These are phyloP conservation scores for Chionographis japonica DNA, from an alignment of 106 monocot species.

Conservation along the genomic window DNA sequence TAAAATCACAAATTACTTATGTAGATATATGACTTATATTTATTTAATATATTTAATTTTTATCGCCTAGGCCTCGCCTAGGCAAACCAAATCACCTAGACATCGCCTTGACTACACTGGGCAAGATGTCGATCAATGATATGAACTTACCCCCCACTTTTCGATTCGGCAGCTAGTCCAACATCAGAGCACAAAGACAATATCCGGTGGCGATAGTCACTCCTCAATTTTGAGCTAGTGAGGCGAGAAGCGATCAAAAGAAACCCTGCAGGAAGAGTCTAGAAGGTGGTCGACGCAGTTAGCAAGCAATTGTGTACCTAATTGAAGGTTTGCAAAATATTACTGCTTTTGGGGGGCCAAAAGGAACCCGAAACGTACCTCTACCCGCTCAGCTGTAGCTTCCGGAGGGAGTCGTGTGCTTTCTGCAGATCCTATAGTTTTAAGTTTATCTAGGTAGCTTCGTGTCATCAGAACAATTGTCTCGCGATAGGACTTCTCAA, in stretches of 20 bases:
- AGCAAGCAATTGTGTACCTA: conserved; percentile 7
- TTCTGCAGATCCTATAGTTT: conserved; percentile 62
- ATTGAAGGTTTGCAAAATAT: not conserved
- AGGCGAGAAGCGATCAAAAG: conserved; percentile 80
- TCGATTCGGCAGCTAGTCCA: conserved; percentile 91
- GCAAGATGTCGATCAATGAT: too few species aligned
- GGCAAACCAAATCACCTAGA: too few species aligned
- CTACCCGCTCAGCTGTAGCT: conserved; percentile 77
- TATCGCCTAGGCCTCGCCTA: too few species aligned
- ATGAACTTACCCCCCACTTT: conserved; percentile 64
- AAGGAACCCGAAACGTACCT: conserved; percentile 44
- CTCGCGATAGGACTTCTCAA: conserved; percentile 98
- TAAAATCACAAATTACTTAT: too few species aligned
- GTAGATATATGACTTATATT: too few species aligned
- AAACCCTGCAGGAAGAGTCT: conserved; percentile 98
- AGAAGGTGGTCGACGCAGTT: conserved; percentile 33
- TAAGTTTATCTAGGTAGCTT: conserved; percentile 93
- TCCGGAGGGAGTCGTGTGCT: conserved; percentile 54
- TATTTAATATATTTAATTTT: too few species aligned
- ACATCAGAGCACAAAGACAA: conserved; percentile 99
- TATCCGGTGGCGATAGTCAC: conserved; percentile 83
- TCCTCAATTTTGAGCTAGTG: conserved; percentile 64
- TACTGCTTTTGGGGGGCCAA: not conserved
- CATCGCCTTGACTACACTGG: too few species aligned
- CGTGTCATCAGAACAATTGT: conserved; percentile 96